Percentiles rank a stretch among this genome's conserved stretches.
Conservation (phyloP, 305 asterid species). For the Fraxinus angustifolia region DNA sequence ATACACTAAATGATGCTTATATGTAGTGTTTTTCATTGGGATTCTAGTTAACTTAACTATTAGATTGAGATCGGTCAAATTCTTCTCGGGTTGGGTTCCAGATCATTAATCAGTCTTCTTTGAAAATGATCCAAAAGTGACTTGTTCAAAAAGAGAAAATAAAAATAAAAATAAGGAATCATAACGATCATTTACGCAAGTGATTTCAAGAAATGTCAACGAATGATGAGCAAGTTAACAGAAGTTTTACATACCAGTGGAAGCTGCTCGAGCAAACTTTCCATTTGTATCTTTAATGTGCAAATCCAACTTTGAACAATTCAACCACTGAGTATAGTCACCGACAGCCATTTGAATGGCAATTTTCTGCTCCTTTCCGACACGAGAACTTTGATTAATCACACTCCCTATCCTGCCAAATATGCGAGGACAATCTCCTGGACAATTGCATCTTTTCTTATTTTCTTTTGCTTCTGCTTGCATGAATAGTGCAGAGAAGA, state of each 20-base stretch:
- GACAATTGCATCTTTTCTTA: not conserved
- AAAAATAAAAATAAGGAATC: not conserved
- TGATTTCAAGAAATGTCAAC: not conserved
- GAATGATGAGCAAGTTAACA: not conserved
- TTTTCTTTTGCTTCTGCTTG: not conserved
- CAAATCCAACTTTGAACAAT: not conserved
- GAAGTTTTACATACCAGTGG: not conserved
- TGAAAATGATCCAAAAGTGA: not conserved
- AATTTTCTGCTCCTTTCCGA: not conserved
- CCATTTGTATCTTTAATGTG: not conserved
- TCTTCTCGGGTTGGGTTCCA: not conserved
- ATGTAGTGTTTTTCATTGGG: not conserved
- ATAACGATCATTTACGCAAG: not conserved
- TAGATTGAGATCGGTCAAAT: not conserved
- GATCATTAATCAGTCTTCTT: not conserved
- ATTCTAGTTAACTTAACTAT: not conserved
- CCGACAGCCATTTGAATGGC: not conserved
- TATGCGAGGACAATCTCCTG: not conserved
- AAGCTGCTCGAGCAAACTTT: not conserved
- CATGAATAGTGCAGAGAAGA: not conserved
- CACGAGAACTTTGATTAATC: not conserved
- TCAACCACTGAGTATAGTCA: not conserved
- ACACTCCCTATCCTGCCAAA: not conserved
- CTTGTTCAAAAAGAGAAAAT: not conserved
- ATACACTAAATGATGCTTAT: not conserved